These are phyloP conservation scores for Ascosphaera apis DNA, from an alignment of 2,329 filamentous ascomycete species.

Conservation along the genomic window DNA sequence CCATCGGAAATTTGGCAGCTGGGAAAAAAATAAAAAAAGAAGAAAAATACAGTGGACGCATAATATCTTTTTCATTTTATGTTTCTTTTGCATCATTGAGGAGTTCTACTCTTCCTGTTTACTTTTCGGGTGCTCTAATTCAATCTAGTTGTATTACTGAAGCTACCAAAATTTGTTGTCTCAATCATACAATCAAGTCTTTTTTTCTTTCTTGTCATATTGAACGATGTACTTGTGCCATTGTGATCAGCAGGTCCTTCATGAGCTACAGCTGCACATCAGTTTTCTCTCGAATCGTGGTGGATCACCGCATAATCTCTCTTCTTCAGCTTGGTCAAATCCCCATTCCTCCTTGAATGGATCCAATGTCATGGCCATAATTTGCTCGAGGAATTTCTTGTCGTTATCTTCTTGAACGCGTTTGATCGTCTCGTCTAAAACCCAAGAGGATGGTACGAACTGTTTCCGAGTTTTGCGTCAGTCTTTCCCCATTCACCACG, in stretches of 20 bases:
- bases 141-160: neutral
- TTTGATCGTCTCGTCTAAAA: constrained; percentile 79
- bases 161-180: too few relatives aligned
- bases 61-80: too few relatives aligned
- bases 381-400: constrained; percentile 47
- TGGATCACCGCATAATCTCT: constrained; percentile 66
- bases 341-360: constrained; percentile 54
- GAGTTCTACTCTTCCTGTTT: neutral
- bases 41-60: constrained; percentile 38
- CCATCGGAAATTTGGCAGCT: neutral
- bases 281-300: constrained; percentile 54
- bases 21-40: neutral
- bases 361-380: constrained; percentile 63
- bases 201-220: too few relatives aligned
- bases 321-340: constrained; percentile 49
- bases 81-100: too few relatives aligned
- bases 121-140: neutral
- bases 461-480: constrained; percentile 8
- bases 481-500: neutral
- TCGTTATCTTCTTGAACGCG: constrained; percentile 70
- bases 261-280: constrained; percentile 93
- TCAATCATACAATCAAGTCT: too few relatives aligned
- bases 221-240: too few relatives aligned
- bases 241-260: neutral
- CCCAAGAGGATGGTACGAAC: constrained; percentile 76